Conservation (phyloP, 352 stramenopile genomes). For the Pythium vanterpoolii region DNA sequence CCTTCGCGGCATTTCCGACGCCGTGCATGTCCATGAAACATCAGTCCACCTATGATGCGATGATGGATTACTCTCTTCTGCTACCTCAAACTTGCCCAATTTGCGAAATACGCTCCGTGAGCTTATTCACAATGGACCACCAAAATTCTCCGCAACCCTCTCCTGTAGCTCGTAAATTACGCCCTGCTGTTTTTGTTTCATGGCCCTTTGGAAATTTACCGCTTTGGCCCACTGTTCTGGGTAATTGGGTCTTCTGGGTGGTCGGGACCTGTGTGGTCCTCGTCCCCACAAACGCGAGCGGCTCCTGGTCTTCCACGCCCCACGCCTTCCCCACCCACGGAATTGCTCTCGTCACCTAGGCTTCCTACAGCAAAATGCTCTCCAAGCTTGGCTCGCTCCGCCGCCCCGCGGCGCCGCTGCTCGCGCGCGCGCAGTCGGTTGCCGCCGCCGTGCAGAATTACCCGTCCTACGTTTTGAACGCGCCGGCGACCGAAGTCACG, state of each 20-base stretch:
- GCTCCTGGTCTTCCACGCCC: background rate
- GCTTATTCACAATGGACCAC: conserved; percentile 14
- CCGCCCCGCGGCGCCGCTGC: conserved; percentile 39
- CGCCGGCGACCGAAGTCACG: conserved; percentile 95
- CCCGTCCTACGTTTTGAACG: conserved; percentile 90
- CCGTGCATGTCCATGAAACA: conserved; percentile 26
- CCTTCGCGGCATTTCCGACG: background rate
- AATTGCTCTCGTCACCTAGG: conserved; percentile 1
- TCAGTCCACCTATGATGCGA: background rate
- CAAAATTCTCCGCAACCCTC: conserved; percentile 21
- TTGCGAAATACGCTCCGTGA: background rate
- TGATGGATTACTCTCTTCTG: too few relatives aligned
- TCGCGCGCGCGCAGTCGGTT: conserved; percentile 67
- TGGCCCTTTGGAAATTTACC: background rate
- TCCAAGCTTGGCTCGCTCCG: conserved; percentile 55
- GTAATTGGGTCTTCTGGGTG: conserved; percentile 21
- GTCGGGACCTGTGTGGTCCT: conserved; percentile 10
- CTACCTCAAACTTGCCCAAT: background rate
- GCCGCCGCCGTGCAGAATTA: conserved; percentile 70
- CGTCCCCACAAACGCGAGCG: background rate
- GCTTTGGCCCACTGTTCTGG: background rate
- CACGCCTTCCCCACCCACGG: conserved; percentile 26
- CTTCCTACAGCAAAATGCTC: conserved; percentile 36
- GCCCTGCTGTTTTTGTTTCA: background rate
- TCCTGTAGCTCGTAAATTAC: background rate